Percentiles rank a stretch among this genome's conserved stretches.
Conservation (phyloP, 2,329 filamentous ascomycete genomes). For the Nigrospora oryzae region DNA sequence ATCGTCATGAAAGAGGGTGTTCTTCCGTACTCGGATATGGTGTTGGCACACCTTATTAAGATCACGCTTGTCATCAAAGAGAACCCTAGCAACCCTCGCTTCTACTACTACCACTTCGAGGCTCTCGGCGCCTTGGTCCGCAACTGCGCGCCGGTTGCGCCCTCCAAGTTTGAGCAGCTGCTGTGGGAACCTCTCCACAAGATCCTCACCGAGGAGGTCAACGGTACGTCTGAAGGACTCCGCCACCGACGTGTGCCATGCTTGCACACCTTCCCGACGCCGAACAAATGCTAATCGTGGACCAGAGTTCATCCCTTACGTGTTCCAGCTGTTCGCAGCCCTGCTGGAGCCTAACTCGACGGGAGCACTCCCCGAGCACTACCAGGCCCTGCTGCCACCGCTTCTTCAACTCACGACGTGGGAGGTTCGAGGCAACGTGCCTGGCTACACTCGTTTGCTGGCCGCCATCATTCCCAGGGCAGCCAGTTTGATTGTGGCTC, state of each 20-base stretch:
- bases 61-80: slow-evolving; percentile 89
- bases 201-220: slow-evolving; percentile 73
- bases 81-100: slow-evolving; percentile 94
- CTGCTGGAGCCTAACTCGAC: slow-evolving; percentile 80
- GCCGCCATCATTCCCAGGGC: slow-evolving; percentile 76
- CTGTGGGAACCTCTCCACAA: slow-evolving; percentile 78
- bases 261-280: no score
- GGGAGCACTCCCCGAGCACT: slow-evolving; percentile 70
- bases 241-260: no score
- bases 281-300: slow-evolving; percentile 17
- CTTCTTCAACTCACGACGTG: slow-evolving; percentile 77
- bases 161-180: slow-evolving; percentile 67
- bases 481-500: slow-evolving; percentile 60
- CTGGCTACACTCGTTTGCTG: slow-evolving; percentile 78
- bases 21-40: slow-evolving; percentile 62
- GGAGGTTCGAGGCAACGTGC: slow-evolving; percentile 89
- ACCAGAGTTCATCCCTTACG: slow-evolving; percentile 86
- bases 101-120: slow-evolving; percentile 99
- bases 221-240: slow-evolving; percentile 40
- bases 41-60: slow-evolving; percentile 75
- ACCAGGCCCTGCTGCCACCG: slow-evolving; percentile 68
- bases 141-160: slow-evolving; percentile 57
- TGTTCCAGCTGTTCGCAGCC: slow-evolving; percentile 91
- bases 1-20: slow-evolving; percentile 87
- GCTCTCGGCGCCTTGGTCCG: slow-evolving; percentile 82